Evolutionary conservation across 2,329 filamentous ascomycete genomes (phyloP).

Genomic region (Epichloe baconii): DNA sequence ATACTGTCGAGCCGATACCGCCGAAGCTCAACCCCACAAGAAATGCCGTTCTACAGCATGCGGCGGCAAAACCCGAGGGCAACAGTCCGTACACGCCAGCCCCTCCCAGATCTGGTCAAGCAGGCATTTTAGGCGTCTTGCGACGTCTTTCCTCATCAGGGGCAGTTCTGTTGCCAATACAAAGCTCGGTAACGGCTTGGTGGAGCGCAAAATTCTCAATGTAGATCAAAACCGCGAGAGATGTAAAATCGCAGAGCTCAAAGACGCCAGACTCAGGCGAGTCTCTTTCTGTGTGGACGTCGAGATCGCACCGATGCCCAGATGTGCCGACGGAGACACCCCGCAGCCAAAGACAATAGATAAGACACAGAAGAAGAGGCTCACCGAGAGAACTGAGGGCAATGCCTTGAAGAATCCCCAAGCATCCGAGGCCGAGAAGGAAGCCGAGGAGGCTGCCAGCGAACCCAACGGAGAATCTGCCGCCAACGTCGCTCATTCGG

Average conservation of each 20-base stretch:
- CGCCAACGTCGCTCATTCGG: background rate
- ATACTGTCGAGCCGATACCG: conserved; percentile 27
- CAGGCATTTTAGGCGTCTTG: conserved; percentile 70
- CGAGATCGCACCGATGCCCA: conserved; percentile 81
- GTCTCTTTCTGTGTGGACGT: conserved; percentile 97
- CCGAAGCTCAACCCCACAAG: conserved; percentile 38
- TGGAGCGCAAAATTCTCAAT: conserved; percentile 72
- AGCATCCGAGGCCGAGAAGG: conserved; percentile 36
- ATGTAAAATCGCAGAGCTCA: conserved; percentile 66
- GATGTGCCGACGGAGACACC: conserved; percentile 52
- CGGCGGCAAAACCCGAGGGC: conserved; percentile 37
- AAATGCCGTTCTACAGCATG: conserved; percentile 47
- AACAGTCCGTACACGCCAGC: conserved; percentile 60
- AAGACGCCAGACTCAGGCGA: conserved; percentile 66
- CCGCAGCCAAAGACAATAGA: conserved; percentile 28
- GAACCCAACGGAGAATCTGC: background rate
- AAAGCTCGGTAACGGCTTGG: conserved; percentile 47
- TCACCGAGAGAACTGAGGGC: conserved; percentile 59
- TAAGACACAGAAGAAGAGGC: conserved; percentile 44
- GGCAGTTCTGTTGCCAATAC: conserved; percentile 18
- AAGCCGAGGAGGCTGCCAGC: conserved; percentile 18
- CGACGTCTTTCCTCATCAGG: conserved; percentile 65
- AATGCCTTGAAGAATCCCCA: conserved; percentile 58
- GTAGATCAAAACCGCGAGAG: conserved; percentile 68
- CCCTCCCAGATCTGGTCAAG: conserved; percentile 53